Percentiles rank a stretch among this genome's conserved stretches.
Evolutionary conservation across 495 filamentous ascomycete species (phyloP).

Genomic region (Talaromyces nanjingensis): DNA sequence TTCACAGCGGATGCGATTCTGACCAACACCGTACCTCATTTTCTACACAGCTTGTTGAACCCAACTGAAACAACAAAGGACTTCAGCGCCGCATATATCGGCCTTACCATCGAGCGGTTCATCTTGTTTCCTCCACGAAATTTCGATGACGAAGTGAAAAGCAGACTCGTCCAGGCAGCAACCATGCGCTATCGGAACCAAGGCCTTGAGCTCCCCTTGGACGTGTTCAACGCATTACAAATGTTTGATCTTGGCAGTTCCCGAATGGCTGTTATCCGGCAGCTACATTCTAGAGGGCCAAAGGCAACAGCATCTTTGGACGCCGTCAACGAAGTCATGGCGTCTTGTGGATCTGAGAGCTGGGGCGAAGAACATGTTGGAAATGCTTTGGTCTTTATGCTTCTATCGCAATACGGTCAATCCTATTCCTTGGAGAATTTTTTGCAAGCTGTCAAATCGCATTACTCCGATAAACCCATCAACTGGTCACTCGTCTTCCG

Average conservation of each 20-base stretch:
- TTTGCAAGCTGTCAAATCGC: slow-evolving; percentile 52
- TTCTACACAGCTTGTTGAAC: slow-evolving; percentile 63
- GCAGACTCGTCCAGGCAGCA: slow-evolving; percentile 58
- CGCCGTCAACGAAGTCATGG: slow-evolving; percentile 55
- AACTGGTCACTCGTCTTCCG: slow-evolving; percentile 78
- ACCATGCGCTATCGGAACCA: slow-evolving; percentile 59
- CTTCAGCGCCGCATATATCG: slow-evolving; percentile 57
- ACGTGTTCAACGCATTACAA: slow-evolving; percentile 67
- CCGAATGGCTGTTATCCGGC: slow-evolving; percentile 59
- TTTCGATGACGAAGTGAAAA: slow-evolving; percentile 69
- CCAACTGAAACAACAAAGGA: slow-evolving; percentile 55
- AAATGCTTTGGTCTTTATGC: slow-evolving; percentile 74
- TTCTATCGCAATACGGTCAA: slow-evolving; percentile 56
- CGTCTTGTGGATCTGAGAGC: slow-evolving; percentile 55
- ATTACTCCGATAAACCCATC: slow-evolving; percentile 52
- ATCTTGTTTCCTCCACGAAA: slow-evolving; percentile 73
- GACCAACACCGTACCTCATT: slow-evolving; percentile 62
- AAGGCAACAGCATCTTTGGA: slow-evolving; percentile 47
- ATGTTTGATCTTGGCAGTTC: slow-evolving; percentile 63
- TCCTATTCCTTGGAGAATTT: slow-evolving; percentile 69
- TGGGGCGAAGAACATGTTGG: slow-evolving; percentile 79
- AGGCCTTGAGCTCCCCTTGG: slow-evolving; percentile 54
- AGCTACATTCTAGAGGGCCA: slow-evolving; percentile 70
- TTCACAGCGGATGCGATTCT: slow-evolving; percentile 72
- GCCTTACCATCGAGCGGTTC: slow-evolving; percentile 71